phyloP scores from a whole-genome alignment of 1,284 basidiomycete genomes.

The Tilletiopsis washingtonensis region DNA sequence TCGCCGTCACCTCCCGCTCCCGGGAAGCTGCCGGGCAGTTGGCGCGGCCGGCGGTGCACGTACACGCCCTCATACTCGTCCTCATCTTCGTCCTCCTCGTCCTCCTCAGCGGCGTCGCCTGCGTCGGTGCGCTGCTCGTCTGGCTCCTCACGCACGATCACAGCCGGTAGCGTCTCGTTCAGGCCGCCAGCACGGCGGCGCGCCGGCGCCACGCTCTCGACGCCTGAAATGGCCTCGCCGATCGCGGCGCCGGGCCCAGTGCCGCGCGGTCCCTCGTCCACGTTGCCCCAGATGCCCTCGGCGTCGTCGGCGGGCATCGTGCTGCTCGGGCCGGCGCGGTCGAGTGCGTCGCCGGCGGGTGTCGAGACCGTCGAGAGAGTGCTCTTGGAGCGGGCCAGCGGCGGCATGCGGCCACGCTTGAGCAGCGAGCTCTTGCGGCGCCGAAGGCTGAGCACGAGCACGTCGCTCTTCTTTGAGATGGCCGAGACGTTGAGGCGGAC shows the following conservation, averaged over 20 bases:
- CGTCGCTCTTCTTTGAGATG: not conserved
- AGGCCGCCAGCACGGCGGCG: conserved; percentile 2
- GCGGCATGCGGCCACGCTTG: not conserved
- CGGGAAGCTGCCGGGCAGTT: not conserved
- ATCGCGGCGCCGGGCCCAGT: not conserved
- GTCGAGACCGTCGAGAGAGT: not conserved
- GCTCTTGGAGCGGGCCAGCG: not conserved
- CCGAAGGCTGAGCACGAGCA: not conserved
- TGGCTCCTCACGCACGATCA: conserved; percentile 11
- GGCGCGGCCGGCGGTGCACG: conserved; percentile 15
- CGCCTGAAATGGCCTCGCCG: not conserved
- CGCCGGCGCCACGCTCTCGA: conserved; percentile 7
- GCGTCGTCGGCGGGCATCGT: not conserved
- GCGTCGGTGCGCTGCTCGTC: too few species aligned
- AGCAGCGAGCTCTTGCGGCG: not conserved
- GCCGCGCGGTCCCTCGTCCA: not conserved
- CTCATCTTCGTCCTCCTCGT: conserved; percentile 7
- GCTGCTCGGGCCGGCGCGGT: not conserved
- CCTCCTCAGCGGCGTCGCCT: conserved; percentile 2
- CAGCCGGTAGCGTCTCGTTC: conserved; percentile 14
- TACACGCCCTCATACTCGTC: conserved; percentile 23
- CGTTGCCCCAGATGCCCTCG: not conserved
- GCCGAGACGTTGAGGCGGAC: too few species aligned
- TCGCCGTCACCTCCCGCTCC: too few species aligned
- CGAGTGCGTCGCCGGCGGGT: too few species aligned